Percentiles rank a stretch among this genome's conserved stretches.
These are phyloP conservation scores for Penicillium samsonianum DNA, from an alignment of 495 filamentous ascomycete species.

Conservation along the genomic window DNA sequence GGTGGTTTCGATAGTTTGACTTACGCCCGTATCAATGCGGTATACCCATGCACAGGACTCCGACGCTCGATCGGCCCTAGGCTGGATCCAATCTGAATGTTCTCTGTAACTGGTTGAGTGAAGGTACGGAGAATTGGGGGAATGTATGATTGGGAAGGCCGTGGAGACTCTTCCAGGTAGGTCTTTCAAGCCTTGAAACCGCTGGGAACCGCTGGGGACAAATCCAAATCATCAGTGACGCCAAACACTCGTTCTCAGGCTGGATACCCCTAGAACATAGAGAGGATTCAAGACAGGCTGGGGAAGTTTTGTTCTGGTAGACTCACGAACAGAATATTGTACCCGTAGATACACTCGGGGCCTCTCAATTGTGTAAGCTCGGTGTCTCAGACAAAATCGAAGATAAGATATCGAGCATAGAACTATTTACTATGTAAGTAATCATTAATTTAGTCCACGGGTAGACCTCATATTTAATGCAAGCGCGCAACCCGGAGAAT, in stretches of 20 bases:
- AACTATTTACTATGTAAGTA: background rate
- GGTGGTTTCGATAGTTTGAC: constrained; percentile 78
- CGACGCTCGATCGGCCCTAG: background rate
- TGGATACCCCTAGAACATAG: background rate
- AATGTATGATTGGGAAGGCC: background rate
- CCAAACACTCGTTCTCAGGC: background rate
- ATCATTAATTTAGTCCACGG: background rate
- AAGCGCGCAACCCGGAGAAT: background rate
- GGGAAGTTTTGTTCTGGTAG: background rate
- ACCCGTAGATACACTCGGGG: background rate
- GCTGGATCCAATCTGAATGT: background rate
- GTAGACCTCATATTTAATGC: background rate
- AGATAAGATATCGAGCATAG: background rate
- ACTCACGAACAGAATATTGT: background rate
- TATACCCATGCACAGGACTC: background rate
- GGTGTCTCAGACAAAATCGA: background rate
- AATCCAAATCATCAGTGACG: background rate
- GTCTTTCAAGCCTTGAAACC: background rate
- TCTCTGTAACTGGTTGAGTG: background rate
- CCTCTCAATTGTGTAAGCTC: background rate
- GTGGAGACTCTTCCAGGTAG: background rate
- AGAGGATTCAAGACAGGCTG: background rate
- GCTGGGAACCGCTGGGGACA: background rate
- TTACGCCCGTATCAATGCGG: background rate
- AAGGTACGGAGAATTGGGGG: background rate